Percentiles rank a stretch among this genome's conserved stretches.
These are phyloP conservation scores for Sarocladium strictum DNA, from an alignment of 2,329 filamentous ascomycete genomes.

Conservation along the genomic window DNA sequence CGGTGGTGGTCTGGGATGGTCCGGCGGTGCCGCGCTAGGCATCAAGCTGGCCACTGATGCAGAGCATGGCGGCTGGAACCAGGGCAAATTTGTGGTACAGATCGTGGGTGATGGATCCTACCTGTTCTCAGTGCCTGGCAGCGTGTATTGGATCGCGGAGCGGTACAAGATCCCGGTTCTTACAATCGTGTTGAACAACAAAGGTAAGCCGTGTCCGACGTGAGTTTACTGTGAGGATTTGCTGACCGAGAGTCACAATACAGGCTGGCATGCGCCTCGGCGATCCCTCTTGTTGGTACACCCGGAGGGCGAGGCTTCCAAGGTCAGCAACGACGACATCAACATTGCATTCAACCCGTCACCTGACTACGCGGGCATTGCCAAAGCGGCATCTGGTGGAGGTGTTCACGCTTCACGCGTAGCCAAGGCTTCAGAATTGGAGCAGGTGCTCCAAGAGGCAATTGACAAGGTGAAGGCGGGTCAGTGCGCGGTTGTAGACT, in stretches of 20 bases:
- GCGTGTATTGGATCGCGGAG: constrained; percentile 50
- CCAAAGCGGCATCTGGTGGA: constrained; percentile 52
- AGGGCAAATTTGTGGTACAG: constrained; percentile 46
- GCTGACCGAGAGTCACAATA: not conserved
- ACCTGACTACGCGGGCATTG: constrained; percentile 55
- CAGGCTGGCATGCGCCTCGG: constrained; percentile 55
- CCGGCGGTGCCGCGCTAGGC: constrained; percentile 64
- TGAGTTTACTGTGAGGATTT: not conserved
- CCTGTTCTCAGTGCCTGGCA: constrained; percentile 48
- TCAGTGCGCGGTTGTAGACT: constrained; percentile 47
- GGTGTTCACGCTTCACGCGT: constrained; percentile 44
- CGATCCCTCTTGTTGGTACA: constrained; percentile 52
- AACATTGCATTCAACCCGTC: constrained; percentile 55
- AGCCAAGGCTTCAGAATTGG: constrained; percentile 39
- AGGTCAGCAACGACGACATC: constrained; percentile 54
- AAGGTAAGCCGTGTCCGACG: constrained; percentile 29
- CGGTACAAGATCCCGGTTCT: constrained; percentile 49
- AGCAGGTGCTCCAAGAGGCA: constrained; percentile 40
- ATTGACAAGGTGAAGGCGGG: constrained; percentile 45
- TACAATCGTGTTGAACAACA: constrained; percentile 52
- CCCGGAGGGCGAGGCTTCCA: constrained; percentile 48
- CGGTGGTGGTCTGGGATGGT: constrained; percentile 72
- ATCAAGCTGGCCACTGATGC: constrained; percentile 59
- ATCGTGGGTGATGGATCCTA: constrained; percentile 54
- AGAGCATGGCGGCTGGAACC: constrained; percentile 36